Conservation (phyloP, 495 filamentous ascomycete species). For the Mycothermus thermophilus region DNA sequence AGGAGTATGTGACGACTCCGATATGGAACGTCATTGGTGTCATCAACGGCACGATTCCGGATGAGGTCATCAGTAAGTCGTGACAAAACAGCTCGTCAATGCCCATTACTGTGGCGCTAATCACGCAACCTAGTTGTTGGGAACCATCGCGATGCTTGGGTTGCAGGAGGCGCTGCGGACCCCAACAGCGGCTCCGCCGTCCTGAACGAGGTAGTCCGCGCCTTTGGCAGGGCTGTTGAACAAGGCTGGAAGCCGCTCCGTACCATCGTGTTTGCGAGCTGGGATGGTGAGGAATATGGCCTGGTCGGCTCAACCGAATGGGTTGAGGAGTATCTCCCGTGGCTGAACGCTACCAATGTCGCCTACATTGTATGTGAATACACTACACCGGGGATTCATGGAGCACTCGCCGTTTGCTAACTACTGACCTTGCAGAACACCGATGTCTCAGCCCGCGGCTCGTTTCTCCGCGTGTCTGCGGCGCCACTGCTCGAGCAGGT, state of each 20-base stretch:
- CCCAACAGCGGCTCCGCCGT: constrained; percentile 85
- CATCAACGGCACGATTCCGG: constrained; percentile 74
- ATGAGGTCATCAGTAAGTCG: constrained; percentile 47
- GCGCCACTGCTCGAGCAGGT: constrained; percentile 69
- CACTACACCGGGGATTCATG: too few relatives aligned
- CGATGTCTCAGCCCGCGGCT: constrained; percentile 64
- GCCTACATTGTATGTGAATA: constrained; percentile 50
- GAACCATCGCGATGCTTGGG: constrained; percentile 92
- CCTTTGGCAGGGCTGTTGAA: constrained; percentile 63
- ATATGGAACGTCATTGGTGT: constrained; percentile 92
- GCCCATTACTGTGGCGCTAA: not conserved
- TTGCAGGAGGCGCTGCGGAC: constrained; percentile 75
- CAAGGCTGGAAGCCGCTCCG: constrained; percentile 82
- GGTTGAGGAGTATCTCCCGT: constrained; percentile 85
- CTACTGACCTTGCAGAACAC: constrained; percentile 41
- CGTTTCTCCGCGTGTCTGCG: constrained; percentile 53
- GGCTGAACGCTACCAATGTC: constrained; percentile 62
- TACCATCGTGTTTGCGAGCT: constrained; percentile 85
- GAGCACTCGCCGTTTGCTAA: not conserved
- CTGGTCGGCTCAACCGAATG: constrained; percentile 87
- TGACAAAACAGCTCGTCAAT: too few relatives aligned
- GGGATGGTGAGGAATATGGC: constrained; percentile 93
- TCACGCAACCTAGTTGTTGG: constrained; percentile 47
- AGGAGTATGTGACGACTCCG: constrained; percentile 79
- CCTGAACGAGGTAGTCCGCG: constrained; percentile 70